phyloP scores from a whole-genome alignment of 164 flowering plant species.

The Vitis riparia region DNA sequence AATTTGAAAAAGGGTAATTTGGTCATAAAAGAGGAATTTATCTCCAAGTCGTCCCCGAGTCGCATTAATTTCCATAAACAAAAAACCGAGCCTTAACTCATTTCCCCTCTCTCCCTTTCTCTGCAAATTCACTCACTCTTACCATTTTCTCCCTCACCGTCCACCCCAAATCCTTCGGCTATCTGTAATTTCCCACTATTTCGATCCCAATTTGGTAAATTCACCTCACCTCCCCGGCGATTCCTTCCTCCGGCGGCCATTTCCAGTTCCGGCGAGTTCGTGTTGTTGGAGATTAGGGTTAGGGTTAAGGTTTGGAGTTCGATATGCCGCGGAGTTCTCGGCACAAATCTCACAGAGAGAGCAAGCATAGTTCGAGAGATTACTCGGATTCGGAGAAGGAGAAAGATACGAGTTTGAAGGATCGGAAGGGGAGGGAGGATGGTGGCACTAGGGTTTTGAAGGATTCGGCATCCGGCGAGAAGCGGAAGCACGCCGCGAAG shows the following conservation, averaged over 20 bases:
- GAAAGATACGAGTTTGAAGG: conserved; percentile 30
- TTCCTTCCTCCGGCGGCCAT: conserved; percentile 8
- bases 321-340: conserved; percentile 39
- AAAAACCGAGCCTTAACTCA: background rate
- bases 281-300: background rate
- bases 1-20: conserved; percentile 2
- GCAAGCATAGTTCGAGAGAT: conserved; percentile 37
- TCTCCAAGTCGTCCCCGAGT: conserved; percentile 15
- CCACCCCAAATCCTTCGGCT: conserved; percentile 4
- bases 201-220: conserved; percentile 8
- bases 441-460: conserved; percentile 23
- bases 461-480: conserved; percentile 30
- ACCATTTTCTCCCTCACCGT: conserved; percentile 18
- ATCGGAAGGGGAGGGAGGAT: conserved; percentile 25
- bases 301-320: background rate
- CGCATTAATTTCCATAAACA: conserved; percentile 6
- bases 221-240: conserved; percentile 13
- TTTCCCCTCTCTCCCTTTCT: conserved; percentile 1
- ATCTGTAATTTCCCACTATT: conserved; percentile 7
- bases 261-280: background rate
- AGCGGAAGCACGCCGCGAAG: conserved; percentile 30
- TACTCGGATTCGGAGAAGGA: conserved; percentile 42
- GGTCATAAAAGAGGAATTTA: background rate
- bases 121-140: conserved; percentile 5
- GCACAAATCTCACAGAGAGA: conserved; percentile 27